These are phyloP conservation scores for Fusarium sp. DNA, from an alignment of 2,329 filamentous ascomycete genomes.

Conservation along the genomic window DNA sequence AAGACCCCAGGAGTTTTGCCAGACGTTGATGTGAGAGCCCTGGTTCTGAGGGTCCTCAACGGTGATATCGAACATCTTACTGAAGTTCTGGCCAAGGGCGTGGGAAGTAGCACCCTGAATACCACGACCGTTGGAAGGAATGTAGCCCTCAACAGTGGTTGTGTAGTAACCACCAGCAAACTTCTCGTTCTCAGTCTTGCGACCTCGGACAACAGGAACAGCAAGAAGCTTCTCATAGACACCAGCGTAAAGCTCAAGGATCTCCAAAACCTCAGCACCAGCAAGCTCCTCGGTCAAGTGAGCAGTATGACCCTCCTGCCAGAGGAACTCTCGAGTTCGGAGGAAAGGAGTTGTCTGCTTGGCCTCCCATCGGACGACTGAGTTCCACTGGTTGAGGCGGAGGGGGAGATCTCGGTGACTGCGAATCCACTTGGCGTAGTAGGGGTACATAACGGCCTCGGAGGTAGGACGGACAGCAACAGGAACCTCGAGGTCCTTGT, in stretches of 20 bases:
- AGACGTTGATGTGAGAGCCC: slow-evolving; percentile 85
- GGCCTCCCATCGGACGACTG: slow-evolving; percentile 91
- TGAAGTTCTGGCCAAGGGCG: slow-evolving; percentile 96
- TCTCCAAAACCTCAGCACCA: slow-evolving; percentile 87
- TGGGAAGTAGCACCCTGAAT: slow-evolving; percentile 98
- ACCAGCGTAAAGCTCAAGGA: slow-evolving; percentile 90
- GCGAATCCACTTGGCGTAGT: slow-evolving; percentile 97
- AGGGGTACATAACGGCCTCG: slow-evolving; percentile 91
- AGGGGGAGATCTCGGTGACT: slow-evolving; percentile 95
- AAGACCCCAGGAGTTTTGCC: slow-evolving; percentile 99
- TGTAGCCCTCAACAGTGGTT: slow-evolving; percentile 96
- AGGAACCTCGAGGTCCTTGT: slow-evolving; percentile 88
- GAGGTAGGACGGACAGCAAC: slow-evolving; percentile 76
- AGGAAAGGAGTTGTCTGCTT: slow-evolving; percentile 92
- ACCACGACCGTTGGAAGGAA: slow-evolving; percentile 92
- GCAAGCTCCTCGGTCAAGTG: slow-evolving; percentile 88
- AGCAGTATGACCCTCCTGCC: slow-evolving; percentile 95
- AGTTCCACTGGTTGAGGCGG: slow-evolving; percentile 98
- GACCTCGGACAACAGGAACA: slow-evolving; percentile 91
- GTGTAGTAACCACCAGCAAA: slow-evolving; percentile 98
- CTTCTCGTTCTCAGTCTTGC: slow-evolving; percentile 98
- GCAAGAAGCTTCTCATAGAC: slow-evolving; percentile 95
- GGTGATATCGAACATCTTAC: slow-evolving; percentile 98
- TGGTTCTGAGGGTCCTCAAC: slow-evolving; percentile 91
- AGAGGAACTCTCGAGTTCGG: slow-evolving; percentile 92